Conservation (phyloP, 805 yeast species). For the Metschnikowia proteae region DNA sequence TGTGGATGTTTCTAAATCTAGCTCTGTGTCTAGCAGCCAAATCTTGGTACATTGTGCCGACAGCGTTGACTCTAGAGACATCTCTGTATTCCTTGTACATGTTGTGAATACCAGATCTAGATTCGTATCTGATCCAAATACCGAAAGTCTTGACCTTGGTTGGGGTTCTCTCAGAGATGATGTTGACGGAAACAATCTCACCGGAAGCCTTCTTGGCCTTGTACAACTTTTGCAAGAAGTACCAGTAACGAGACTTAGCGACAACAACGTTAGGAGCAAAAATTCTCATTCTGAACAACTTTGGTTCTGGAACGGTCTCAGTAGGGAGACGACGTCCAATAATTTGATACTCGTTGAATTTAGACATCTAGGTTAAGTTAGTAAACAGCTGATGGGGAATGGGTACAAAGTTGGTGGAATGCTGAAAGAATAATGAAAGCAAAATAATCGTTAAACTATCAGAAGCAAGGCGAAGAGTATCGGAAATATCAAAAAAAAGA, state of each 20-base stretch:
- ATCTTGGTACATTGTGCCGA: slow-evolving; percentile 97
- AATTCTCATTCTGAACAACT: slow-evolving; percentile 99
- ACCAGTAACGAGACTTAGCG: slow-evolving; percentile 99
- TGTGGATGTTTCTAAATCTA: slow-evolving; percentile 99
- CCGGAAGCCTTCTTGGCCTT: slow-evolving; percentile 99
- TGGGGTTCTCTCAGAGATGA: slow-evolving; percentile 92
- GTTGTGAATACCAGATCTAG: slow-evolving; percentile 99
- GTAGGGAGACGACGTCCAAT: slow-evolving; percentile 99
- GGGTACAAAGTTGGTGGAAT: neutral
- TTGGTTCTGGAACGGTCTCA: slow-evolving; percentile 98
- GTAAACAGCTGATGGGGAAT: slow-evolving; percentile 5
- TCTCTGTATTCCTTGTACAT: slow-evolving; percentile 99
- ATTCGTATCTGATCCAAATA: slow-evolving; percentile 99
- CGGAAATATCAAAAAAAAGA: neutral
- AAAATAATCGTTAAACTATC: neutral
- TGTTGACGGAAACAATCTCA: slow-evolving; percentile 93
- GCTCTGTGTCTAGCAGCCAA: slow-evolving; percentile 99
- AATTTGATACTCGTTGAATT: slow-evolving; percentile 98
- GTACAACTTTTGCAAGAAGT: slow-evolving; percentile 98
- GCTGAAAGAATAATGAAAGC: neutral
- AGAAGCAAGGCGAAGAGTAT: neutral
- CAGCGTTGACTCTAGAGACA: slow-evolving; percentile 98
- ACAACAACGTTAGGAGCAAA: slow-evolving; percentile 98
- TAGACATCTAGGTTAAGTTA: slow-evolving; percentile 57
- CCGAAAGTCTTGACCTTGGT: slow-evolving; percentile 99